phyloP scores from a whole-genome alignment of 768 basidiomycete genomes.

The Russula foetens region DNA sequence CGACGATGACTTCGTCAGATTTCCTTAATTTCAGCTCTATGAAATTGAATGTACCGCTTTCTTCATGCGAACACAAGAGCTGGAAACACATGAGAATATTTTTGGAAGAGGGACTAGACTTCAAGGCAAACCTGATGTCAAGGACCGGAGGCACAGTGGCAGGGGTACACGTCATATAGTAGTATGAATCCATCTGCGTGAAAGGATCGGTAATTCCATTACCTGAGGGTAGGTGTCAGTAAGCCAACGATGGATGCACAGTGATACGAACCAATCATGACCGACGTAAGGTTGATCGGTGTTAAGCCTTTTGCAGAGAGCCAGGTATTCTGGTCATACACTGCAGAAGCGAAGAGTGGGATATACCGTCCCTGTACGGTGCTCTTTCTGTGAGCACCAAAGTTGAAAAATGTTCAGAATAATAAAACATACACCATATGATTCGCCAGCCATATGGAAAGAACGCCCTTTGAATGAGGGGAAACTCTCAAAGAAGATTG shows the following conservation, averaged over 20 bases:
- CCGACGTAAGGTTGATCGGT: slow-evolving; percentile 42
- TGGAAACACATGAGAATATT: slow-evolving; percentile 2
- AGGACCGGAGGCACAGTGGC: slow-evolving; percentile 40
- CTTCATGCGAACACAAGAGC: slow-evolving; percentile 38
- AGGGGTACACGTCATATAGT: slow-evolving; percentile 47
- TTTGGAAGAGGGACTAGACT: not conserved
- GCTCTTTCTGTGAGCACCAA: not conserved
- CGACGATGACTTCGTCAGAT: not conserved
- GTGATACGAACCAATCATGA: slow-evolving; percentile 37
- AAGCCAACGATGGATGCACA: not conserved
- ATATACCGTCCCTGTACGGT: slow-evolving; percentile 41
- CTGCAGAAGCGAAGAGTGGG: slow-evolving; percentile 40
- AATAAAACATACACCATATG: slow-evolving; percentile 38
- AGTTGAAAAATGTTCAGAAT: not conserved
- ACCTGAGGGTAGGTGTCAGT: slow-evolving; percentile 24
- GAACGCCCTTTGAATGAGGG: slow-evolving; percentile 56
- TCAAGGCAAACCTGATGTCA: slow-evolving; percentile 34
- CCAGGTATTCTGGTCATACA: slow-evolving; percentile 41
- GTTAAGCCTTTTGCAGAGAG: slow-evolving; percentile 37
- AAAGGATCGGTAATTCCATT: slow-evolving; percentile 38
- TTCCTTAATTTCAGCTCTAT: not conserved
- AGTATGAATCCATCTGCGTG: slow-evolving; percentile 34
- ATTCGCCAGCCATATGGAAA: slow-evolving; percentile 37
- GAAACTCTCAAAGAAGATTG: slow-evolving; percentile 71
- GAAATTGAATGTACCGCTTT: slow-evolving; percentile 26